Conservation (phyloP, 805 yeast species). For the Candida schatavii region DNA sequence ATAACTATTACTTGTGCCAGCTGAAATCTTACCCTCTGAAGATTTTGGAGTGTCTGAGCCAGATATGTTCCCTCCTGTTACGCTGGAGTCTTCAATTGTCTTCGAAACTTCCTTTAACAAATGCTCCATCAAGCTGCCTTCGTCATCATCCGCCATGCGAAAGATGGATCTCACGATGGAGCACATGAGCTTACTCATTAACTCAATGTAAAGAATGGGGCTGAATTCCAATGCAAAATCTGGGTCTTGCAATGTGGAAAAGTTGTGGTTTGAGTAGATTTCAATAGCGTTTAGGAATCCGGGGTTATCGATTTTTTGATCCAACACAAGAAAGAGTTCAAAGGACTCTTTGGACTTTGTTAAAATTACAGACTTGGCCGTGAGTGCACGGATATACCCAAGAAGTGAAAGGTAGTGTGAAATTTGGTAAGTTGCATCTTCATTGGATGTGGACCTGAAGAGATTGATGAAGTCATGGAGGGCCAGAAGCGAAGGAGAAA, state of each 20-base stretch:
- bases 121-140: conserved; percentile 24
- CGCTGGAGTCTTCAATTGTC: neutral
- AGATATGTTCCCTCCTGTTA: neutral
- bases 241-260: conserved; percentile 17
- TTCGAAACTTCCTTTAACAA: neutral
- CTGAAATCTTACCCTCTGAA: neutral
- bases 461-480: conserved; percentile 1
- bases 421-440: conserved; percentile 13
- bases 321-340: conserved; percentile 31
- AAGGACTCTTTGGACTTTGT: conserved; percentile 20
- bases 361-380: conserved; percentile 25
- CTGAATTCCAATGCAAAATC: conserved; percentile 30
- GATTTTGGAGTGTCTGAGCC: too few species aligned
- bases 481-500: neutral
- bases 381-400: conserved; percentile 34
- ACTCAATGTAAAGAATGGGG: conserved; percentile 34
- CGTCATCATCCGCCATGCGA: conserved; percentile 10
- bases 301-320: conserved; percentile 34
- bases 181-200: conserved; percentile 33
- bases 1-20: neutral
- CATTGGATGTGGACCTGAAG: conserved; percentile 2
- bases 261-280: conserved; percentile 22
- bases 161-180: conserved; percentile 20
- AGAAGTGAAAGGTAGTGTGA: conserved; percentile 33
- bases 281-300: conserved; percentile 39